A percentile compares a stretch with the other conserved stretches of the same genome.
phyloP scores from a whole-genome alignment of 1,139 yeast species.

The Yamadazyma atmosphaerica region DNA sequence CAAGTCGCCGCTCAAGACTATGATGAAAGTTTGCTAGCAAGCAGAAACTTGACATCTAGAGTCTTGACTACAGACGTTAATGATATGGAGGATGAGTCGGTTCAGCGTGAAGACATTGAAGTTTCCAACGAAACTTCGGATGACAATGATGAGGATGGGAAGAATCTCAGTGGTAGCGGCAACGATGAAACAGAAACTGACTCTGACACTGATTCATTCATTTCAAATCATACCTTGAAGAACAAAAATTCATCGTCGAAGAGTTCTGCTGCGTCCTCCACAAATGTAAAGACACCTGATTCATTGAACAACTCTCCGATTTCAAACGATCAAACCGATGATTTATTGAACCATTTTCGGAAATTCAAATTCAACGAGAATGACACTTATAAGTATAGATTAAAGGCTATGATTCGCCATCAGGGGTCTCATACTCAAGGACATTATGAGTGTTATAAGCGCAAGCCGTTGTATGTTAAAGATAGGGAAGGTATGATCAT shows the following conservation, averaged over 20 bases:
- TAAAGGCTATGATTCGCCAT: slow-evolving; percentile 78
- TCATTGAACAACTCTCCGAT: slow-evolving; percentile 42
- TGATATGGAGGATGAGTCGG: slow-evolving; percentile 48
- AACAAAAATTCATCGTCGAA: slow-evolving; percentile 8
- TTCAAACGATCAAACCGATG: slow-evolving; percentile 38
- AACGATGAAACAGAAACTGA: slow-evolving; percentile 20
- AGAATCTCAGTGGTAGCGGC: slow-evolving; percentile 23
- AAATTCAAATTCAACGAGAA: slow-evolving; percentile 45
- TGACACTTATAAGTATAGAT: slow-evolving; percentile 52
- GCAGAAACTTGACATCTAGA: slow-evolving; percentile 17
- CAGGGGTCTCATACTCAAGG: slow-evolving; percentile 89
- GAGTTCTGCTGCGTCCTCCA: slow-evolving; percentile 15
- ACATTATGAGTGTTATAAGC: slow-evolving; percentile 80
- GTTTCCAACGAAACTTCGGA: slow-evolving; percentile 24
- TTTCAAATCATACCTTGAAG: slow-evolving; percentile 11
- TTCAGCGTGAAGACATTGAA: slow-evolving; percentile 43
- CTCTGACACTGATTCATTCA: slow-evolving; percentile 9
- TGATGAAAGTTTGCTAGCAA: slow-evolving; percentile 7
- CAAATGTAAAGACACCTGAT: slow-evolving; percentile 21
- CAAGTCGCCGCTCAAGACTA: slow-evolving; percentile 24
- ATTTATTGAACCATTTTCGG: slow-evolving; percentile 39
- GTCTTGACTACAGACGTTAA: slow-evolving; percentile 45
- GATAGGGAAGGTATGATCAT: slow-evolving; percentile 47
- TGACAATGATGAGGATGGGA: slow-evolving; percentile 27
- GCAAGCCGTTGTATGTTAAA: slow-evolving; percentile 63